These are phyloP conservation scores for Aspergillus versicolor DNA, from an alignment of 2,329 filamentous ascomycete species.

Conservation along the genomic window DNA sequence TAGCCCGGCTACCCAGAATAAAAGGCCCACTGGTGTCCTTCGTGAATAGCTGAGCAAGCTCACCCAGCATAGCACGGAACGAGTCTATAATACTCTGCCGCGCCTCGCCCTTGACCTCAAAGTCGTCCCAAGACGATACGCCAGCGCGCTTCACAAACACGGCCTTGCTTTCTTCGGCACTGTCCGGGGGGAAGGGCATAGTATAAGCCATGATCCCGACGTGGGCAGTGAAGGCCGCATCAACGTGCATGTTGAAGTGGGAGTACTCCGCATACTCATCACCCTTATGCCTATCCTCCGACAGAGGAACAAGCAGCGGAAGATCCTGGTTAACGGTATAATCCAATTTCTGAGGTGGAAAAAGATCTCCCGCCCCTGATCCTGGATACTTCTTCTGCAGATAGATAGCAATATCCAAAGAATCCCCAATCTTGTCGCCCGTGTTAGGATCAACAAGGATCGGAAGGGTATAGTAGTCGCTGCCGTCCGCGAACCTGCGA, in stretches of 20 bases:
- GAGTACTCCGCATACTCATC: conserved; percentile 40
- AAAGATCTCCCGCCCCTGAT: conserved; percentile 48
- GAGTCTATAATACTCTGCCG: conserved; percentile 40
- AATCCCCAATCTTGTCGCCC: conserved; percentile 54
- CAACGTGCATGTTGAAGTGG: conserved; percentile 56
- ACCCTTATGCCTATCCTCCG: conserved; percentile 24
- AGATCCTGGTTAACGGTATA: conserved; percentile 35
- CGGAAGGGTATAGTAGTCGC: conserved; percentile 61
- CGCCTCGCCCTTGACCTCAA: conserved; percentile 39
- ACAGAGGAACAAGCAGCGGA: conserved; percentile 38
- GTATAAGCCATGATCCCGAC: conserved; percentile 40
- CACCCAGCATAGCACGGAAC: conserved; percentile 45
- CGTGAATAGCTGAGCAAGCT: conserved; percentile 44
- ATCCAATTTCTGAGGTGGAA: conserved; percentile 47
- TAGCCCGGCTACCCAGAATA: conserved; percentile 46
- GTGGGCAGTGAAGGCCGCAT: conserved; percentile 54
- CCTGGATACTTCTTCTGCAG: conserved; percentile 54
- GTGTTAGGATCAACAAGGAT: conserved; percentile 52
- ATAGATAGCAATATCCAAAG: conserved; percentile 65
- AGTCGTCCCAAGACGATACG: conserved; percentile 40
- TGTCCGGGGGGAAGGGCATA: conserved; percentile 54
- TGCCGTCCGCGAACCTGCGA: conserved; percentile 57
- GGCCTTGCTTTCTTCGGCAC: conserved; percentile 45
- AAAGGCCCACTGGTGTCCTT: conserved; percentile 48
- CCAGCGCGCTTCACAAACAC: conserved; percentile 52